Percentiles rank a stretch among this genome's conserved stretches.
phyloP scores from a whole-genome alignment of 208 protist genomes.

The Trypanosoma scelopori region DNA sequence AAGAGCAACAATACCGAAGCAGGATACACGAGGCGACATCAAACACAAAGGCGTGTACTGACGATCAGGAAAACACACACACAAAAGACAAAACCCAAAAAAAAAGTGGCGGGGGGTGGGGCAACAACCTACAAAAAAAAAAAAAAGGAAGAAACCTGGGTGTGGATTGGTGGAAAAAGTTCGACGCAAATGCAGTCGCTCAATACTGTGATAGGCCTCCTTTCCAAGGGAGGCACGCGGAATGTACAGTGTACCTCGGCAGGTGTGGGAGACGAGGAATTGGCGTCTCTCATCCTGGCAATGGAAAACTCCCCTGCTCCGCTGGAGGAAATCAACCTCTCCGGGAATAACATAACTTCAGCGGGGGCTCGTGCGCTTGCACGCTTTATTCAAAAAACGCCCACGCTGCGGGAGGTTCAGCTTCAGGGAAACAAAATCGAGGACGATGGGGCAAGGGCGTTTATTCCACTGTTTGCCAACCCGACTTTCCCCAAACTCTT shows the following conservation, averaged over 20 bases:
- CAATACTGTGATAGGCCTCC: slow-evolving; percentile 34
- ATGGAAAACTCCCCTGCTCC: slow-evolving; percentile 54
- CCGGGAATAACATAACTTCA: slow-evolving; percentile 64
- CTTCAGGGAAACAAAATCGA: slow-evolving; percentile 68
- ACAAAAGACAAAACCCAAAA: too few species aligned
- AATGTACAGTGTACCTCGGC: slow-evolving; percentile 45
- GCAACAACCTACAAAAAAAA: slow-evolving; percentile 10
- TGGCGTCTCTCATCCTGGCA: slow-evolving; percentile 58
- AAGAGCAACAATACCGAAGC: too few species aligned
- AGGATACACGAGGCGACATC: too few species aligned
- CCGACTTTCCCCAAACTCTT: slow-evolving; percentile 33
- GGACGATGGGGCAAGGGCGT: slow-evolving; percentile 49
- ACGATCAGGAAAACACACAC: not conserved
- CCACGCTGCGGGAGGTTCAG: slow-evolving; percentile 45
- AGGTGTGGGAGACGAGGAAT: slow-evolving; percentile 44
- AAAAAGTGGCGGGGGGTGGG: too few species aligned
- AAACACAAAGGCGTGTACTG: too few species aligned
- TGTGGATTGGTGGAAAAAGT: not conserved
- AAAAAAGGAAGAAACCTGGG: slow-evolving; percentile 1
- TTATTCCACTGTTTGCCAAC: slow-evolving; percentile 50
- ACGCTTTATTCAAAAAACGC: slow-evolving; percentile 38
- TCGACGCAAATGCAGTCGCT: slow-evolving; percentile 26
- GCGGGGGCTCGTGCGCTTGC: slow-evolving; percentile 37
- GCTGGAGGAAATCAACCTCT: slow-evolving; percentile 46
- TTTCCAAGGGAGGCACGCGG: slow-evolving; percentile 45